Evolutionary conservation across 495 filamentous ascomycete genomes (phyloP).

Genomic region (Neurospora sp.): DNA sequence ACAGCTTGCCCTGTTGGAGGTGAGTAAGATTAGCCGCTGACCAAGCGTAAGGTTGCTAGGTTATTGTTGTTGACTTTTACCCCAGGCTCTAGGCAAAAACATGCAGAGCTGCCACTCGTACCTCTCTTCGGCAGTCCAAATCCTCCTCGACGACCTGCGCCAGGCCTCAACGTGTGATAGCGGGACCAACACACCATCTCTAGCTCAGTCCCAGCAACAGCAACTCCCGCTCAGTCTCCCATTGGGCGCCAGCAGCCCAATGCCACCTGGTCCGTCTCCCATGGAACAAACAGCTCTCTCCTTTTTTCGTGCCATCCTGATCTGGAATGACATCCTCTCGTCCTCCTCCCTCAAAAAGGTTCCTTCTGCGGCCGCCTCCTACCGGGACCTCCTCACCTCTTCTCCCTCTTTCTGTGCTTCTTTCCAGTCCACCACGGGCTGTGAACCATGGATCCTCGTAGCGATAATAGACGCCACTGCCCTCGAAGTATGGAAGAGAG

Average conservation of each 20-base stretch:
- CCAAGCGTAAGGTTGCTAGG: not conserved
- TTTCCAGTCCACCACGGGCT: not conserved
- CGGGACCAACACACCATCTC: not conserved
- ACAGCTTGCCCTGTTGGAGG: conserved; percentile 3
- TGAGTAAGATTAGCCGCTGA: not conserved
- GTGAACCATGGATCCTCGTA: not conserved
- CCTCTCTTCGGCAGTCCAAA: not conserved
- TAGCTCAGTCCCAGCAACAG: not conserved
- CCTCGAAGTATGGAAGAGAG: not conserved
- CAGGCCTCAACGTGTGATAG: not conserved
- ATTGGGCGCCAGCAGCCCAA: not conserved
- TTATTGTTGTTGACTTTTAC: not conserved
- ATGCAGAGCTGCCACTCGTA: conserved; percentile 6
- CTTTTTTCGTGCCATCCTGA: not conserved
- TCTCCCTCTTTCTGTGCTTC: not conserved
- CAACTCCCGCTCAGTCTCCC: not conserved
- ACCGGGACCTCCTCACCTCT: not conserved
- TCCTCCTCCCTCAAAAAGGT: not conserved
- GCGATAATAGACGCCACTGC: not conserved
- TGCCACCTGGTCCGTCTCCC: not conserved
- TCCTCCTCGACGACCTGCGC: not conserved
- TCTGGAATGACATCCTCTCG: conserved; percentile 4
- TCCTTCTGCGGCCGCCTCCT: not conserved
- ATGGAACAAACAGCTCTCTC: not conserved
- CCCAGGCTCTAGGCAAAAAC: conserved; percentile 1